Conservation (phyloP, 2,329 filamentous ascomycete species). For the Myrmaecium sp. region DNA sequence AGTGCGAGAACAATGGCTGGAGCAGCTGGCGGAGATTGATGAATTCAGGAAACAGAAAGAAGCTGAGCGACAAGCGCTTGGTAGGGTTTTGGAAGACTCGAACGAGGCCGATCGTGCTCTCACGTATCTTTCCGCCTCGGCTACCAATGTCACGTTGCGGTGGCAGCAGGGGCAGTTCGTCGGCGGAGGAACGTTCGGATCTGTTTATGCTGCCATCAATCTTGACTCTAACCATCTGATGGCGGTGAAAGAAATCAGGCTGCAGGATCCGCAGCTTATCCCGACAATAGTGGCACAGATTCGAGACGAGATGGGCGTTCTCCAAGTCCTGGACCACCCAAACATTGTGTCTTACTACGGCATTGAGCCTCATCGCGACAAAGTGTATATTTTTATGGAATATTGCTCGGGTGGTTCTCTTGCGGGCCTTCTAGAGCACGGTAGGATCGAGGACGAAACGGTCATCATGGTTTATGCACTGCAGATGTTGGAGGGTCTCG, state of each 20-base stretch:
- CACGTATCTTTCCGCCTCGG: constrained; percentile 81
- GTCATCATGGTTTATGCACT: constrained; percentile 94
- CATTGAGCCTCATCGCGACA: constrained; percentile 94
- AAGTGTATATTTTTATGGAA: constrained; percentile 99
- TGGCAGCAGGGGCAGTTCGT: constrained; percentile 99
- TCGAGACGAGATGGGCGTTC: constrained; percentile 87
- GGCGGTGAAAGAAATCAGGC: constrained; percentile 95
- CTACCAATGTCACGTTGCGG: constrained; percentile 84
- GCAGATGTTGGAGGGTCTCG: constrained; percentile 84
- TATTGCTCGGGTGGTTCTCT: constrained; percentile 93
- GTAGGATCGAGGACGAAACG: constrained; percentile 92
- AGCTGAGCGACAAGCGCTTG: constrained; percentile 71
- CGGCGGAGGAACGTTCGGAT: constrained; percentile 90
- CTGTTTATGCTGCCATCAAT: constrained; percentile 94
- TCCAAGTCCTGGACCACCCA: constrained; percentile 89
- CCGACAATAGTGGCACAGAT: constrained; percentile 89
- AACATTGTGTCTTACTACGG: constrained; percentile 97
- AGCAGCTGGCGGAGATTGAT: constrained; percentile 60
- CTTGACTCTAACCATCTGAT: constrained; percentile 90
- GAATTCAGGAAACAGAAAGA: constrained; percentile 61
- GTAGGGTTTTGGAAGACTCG: constrained; percentile 78
- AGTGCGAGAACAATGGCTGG: constrained; percentile 59
- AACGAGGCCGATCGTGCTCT: constrained; percentile 93
- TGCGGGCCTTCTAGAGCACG: constrained; percentile 78
- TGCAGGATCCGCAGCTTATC: constrained; percentile 92